Conservation (phyloP, 306 rosid genomes). For the Trichosanthes truncata region DNA sequence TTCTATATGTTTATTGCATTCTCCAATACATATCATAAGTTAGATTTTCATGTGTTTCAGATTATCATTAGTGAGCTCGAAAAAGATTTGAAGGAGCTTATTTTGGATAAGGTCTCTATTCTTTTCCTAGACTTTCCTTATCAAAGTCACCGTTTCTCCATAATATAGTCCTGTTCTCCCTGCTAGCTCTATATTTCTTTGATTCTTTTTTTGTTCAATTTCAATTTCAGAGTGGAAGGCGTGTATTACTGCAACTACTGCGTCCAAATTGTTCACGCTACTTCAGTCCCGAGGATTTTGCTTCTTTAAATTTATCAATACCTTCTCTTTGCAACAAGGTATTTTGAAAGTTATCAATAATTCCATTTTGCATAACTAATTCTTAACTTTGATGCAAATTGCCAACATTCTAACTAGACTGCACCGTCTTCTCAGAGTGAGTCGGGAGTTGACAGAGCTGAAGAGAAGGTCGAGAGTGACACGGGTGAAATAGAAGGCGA, state of each 20-base stretch:
- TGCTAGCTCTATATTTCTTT: neutral
- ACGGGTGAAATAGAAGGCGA: constrained; percentile 20
- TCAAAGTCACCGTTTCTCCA: neutral
- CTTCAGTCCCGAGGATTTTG: constrained; percentile 70
- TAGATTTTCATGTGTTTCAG: constrained; percentile 32
- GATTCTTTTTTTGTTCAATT: neutral
- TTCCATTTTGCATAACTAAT: neutral
- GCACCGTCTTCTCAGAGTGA: constrained; percentile 27
- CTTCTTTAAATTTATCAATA: constrained; percentile 52
- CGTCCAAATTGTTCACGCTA: constrained; percentile 78
- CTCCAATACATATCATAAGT: constrained; percentile 9
- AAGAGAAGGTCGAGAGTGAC: constrained; percentile 37
- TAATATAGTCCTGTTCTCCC: neutral
- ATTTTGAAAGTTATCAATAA: constrained; percentile 5
- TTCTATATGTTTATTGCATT: neutral
- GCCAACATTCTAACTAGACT: constrained; percentile 13
- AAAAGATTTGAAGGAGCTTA: constrained; percentile 57
- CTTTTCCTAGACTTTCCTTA: neutral
- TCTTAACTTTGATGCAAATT: constrained; percentile 1
- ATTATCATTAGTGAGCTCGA: constrained; percentile 59
- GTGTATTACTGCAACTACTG: constrained; percentile 59
- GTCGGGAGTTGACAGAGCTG: constrained; percentile 25
- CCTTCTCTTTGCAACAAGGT: constrained; percentile 79
- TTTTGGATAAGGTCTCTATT: constrained; percentile 61
- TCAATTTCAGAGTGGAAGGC: constrained; percentile 68